phyloP scores from a whole-genome alignment of 306 rosid species.

The Heteromeles arbutifolia region DNA sequence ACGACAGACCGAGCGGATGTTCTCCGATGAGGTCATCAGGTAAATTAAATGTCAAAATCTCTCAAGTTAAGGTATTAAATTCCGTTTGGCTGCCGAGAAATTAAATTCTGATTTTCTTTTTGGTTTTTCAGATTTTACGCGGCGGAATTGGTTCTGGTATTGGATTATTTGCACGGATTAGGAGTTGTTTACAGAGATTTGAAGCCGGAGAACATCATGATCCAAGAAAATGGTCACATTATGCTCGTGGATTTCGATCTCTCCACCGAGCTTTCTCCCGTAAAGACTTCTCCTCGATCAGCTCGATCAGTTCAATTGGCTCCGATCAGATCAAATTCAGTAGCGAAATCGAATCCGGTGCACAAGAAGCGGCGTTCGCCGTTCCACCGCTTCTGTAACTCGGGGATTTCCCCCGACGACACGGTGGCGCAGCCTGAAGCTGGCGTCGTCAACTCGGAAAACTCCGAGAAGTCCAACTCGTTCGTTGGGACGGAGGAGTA shows the following conservation, averaged over 20 bases:
- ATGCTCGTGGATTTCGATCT: constrained; percentile 94
- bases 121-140: constrained; percentile 59
- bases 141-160: constrained; percentile 65
- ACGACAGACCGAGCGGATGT: constrained; percentile 59
- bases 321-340: not conserved
- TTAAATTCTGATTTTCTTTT: not conserved
- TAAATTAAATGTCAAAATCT: not conserved
- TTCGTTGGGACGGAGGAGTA: constrained; percentile 97
- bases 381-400: constrained; percentile 27
- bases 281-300: constrained; percentile 14
- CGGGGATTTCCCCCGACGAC: constrained; percentile 28
- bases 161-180: constrained; percentile 71
- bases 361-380: constrained; percentile 24
- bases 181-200: constrained; percentile 85
- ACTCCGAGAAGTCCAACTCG: constrained; percentile 67
- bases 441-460: not conserved
- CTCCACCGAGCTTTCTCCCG: constrained; percentile 48
- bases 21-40: constrained; percentile 74
- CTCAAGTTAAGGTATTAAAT: not conserved
- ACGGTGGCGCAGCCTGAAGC: not conserved
- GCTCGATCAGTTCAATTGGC: constrained; percentile 13
- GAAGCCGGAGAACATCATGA: constrained; percentile 83
- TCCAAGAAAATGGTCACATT: constrained; percentile 81
- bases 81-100: not conserved
- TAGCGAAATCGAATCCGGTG: constrained; percentile 19